phyloP scores from a whole-genome alignment of 2,329 filamentous ascomycete species.

The Graphium sp. region DNA sequence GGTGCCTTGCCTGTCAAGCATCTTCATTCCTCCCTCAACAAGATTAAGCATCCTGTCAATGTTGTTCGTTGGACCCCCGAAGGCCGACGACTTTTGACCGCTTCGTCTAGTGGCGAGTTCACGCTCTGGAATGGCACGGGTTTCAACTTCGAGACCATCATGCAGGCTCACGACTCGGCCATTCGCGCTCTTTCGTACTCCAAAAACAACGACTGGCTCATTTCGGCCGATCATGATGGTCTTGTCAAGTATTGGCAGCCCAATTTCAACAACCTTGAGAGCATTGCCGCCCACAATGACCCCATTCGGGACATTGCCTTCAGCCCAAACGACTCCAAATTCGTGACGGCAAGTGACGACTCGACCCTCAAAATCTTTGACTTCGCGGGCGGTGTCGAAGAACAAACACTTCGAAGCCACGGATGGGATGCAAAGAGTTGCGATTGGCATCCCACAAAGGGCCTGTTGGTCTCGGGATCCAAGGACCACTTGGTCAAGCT shows the following conservation, averaged over 20 bases:
- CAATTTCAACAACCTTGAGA: slow-evolving; percentile 98
- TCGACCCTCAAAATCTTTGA: slow-evolving; percentile 90
- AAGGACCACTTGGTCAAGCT: slow-evolving; percentile 97
- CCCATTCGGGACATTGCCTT: slow-evolving; percentile 86
- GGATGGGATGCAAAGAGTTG: slow-evolving; percentile 96
- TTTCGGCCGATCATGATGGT: slow-evolving; percentile 90
- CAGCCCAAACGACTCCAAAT: slow-evolving; percentile 86
- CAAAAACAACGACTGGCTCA: slow-evolving; percentile 90
- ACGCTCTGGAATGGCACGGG: slow-evolving; percentile 97
- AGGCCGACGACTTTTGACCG: slow-evolving; percentile 77
- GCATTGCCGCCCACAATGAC: slow-evolving; percentile 78
- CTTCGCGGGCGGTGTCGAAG: slow-evolving; percentile 72
- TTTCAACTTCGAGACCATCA: slow-evolving; percentile 99
- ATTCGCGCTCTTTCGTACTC: slow-evolving; percentile 77
- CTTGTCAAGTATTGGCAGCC: slow-evolving; percentile 98
- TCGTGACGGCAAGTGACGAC: slow-evolving; percentile 91
- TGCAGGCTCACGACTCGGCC: slow-evolving; percentile 87
- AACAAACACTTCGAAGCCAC: slow-evolving; percentile 77
- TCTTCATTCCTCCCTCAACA: slow-evolving; percentile 94
- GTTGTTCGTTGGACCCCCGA: slow-evolving; percentile 97
- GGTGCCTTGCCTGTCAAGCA: slow-evolving; percentile 87
- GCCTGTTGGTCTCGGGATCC: slow-evolving; percentile 83
- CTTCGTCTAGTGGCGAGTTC: slow-evolving; percentile 92
- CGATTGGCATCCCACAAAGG: slow-evolving; percentile 95
- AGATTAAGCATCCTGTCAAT: slow-evolving; percentile 94